Evolutionary conservation across 2,329 filamentous ascomycete species (phyloP).

Genomic region (Monilinia polystroma): DNA sequence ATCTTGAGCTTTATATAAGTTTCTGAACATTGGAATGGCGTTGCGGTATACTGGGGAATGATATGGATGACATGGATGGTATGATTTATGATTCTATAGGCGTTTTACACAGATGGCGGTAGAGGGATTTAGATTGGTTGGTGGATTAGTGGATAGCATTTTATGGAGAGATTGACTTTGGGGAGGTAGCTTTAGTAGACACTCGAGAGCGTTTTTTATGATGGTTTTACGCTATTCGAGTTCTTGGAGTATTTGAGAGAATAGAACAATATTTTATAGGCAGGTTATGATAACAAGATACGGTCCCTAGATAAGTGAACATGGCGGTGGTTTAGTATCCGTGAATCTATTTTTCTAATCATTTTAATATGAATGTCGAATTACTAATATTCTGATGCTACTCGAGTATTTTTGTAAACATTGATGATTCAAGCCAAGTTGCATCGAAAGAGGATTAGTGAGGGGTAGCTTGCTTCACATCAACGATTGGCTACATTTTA

Average conservation of each 20-base stretch:
- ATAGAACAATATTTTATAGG: background rate
- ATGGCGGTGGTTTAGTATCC: background rate
- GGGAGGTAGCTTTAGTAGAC: background rate
- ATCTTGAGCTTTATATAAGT: constrained; percentile 20
- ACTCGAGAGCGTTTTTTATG: background rate
- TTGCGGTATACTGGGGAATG: constrained; percentile 10
- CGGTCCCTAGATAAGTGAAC: background rate
- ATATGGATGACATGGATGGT: background rate
- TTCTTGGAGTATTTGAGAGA: background rate
- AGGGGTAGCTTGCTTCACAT: constrained; percentile 7
- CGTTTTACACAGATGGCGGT: constrained; percentile 18
- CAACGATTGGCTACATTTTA: constrained; percentile 3
- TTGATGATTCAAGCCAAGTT: background rate
- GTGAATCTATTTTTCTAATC: too few species aligned
- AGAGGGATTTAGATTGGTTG: constrained; percentile 3
- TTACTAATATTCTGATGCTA: background rate
- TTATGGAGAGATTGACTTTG: background rate
- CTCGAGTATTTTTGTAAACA: too few species aligned
- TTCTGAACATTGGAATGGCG: constrained; percentile 13
- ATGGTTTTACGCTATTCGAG: background rate
- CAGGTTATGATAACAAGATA: background rate
- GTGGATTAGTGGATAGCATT: background rate
- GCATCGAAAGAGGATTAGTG: constrained; percentile 10
- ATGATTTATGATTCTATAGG: background rate
- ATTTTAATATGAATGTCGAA: background rate